phyloP scores from a whole-genome alignment of 805 yeast species.

The Sugiyamaella boreocaroliniensis region DNA sequence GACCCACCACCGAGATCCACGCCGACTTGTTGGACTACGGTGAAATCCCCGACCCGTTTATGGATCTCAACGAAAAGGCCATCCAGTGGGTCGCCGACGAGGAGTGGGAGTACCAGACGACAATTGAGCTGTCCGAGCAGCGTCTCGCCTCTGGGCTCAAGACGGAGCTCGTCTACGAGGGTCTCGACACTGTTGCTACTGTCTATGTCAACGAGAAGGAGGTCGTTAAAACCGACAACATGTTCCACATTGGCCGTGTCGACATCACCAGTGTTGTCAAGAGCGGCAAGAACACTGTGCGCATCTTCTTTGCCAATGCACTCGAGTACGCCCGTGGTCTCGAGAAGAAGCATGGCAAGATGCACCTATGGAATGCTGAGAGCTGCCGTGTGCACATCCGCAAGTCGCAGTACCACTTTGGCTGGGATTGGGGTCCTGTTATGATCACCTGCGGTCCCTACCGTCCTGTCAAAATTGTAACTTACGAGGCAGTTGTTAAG shows the following conservation, averaged over 20 bases:
- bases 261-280: conserved; percentile 24
- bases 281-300: conserved; percentile 29
- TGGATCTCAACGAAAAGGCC: conserved; percentile 37
- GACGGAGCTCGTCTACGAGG: conserved; percentile 36
- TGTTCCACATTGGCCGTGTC: conserved; percentile 36
- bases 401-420: conserved; percentile 49
- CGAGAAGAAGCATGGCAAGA: conserved; percentile 30
- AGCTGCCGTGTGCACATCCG: conserved; percentile 39
- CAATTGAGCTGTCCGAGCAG: conserved; percentile 14
- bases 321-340: conserved; percentile 31
- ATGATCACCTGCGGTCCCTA: conserved; percentile 42
- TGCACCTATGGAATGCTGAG: conserved; percentile 39
- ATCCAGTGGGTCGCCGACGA: conserved; percentile 47
- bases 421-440: conserved; percentile 53
- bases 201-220: conserved; percentile 36
- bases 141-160: background rate
- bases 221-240: conserved; percentile 37
- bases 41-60: conserved; percentile 41
- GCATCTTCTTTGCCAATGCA: conserved; percentile 37
- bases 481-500: conserved; percentile 18
- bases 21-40: conserved; percentile 37
- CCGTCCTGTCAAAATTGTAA: conserved; percentile 32
- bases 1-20: conserved; percentile 33
- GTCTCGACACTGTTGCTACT: conserved; percentile 40
- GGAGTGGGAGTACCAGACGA: conserved; percentile 43